A percentile compares a stretch with the other conserved stretches of the same genome.
Evolutionary conservation across 768 basidiomycete species (phyloP).

Genomic region (Lentinula detonsa): DNA sequence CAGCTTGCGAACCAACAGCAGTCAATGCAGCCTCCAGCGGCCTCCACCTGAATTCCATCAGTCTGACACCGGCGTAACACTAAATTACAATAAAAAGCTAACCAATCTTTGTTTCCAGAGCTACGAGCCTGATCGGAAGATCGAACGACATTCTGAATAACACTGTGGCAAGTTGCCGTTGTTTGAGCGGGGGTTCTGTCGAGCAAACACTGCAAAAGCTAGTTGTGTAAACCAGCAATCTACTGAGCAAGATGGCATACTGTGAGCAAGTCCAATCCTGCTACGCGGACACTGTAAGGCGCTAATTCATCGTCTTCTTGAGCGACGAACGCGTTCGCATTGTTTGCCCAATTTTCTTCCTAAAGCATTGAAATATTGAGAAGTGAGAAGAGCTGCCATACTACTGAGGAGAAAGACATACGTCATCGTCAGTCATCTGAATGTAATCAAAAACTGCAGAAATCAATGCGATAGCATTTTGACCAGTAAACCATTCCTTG

Average conservation of each 20-base stretch:
- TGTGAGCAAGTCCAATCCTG: conserved; percentile 76
- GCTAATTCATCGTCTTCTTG: conserved; percentile 93
- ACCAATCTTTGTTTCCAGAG: conserved; percentile 60
- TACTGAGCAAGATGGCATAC: conserved; percentile 32
- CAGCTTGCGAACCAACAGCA: conserved; percentile 74
- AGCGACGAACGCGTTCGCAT: conserved; percentile 88
- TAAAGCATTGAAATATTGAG: conserved; percentile 21
- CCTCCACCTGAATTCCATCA: conserved; percentile 67
- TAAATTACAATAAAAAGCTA: conserved; percentile 13
- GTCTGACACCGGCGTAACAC: not conserved
- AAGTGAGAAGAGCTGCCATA: not conserved
- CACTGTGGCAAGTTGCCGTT: conserved; percentile 45
- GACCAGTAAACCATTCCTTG: conserved; percentile 54
- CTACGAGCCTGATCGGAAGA: conserved; percentile 52
- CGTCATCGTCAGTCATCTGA: conserved; percentile 90
- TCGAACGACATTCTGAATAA: conserved; percentile 47
- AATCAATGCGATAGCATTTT: conserved; percentile 47
- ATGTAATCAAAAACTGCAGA: conserved; percentile 58
- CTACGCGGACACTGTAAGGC: conserved; percentile 74
- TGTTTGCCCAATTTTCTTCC: conserved; percentile 88
- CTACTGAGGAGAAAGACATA: conserved; percentile 26
- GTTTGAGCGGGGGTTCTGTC: conserved; percentile 48
- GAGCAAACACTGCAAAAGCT: conserved; percentile 43
- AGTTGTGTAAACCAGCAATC: not conserved
- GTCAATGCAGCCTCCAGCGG: conserved; percentile 82